Conservation (phyloP, 257 asterid genomes). For the Nicotiana tomentosiformis region DNA sequence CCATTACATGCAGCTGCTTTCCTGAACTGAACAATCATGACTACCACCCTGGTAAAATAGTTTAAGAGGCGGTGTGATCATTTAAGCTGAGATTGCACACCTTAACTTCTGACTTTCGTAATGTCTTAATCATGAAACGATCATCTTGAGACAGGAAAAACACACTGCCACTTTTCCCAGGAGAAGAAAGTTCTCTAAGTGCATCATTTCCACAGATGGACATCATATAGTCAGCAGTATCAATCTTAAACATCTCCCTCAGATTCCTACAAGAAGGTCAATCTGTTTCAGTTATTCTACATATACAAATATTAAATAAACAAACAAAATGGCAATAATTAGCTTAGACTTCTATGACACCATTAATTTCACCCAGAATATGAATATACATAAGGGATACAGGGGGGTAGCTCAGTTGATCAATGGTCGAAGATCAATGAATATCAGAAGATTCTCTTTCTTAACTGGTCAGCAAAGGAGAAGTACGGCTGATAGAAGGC, state of each 20-base stretch:
- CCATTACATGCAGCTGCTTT: background rate
- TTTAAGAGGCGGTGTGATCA: conserved; percentile 1
- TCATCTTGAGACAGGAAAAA: conserved; percentile 93
- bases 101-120: conserved; percentile 95
- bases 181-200: conserved; percentile 94
- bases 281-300: background rate
- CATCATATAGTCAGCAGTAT: conserved; percentile 96
- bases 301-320: background rate
- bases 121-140: conserved; percentile 94
- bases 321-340: background rate
- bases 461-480: background rate
- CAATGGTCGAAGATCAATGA: background rate
- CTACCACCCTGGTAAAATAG: background rate
- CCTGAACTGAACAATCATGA: background rate
- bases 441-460: background rate
- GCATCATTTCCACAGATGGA: conserved; percentile 96
- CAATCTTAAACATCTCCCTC: conserved; percentile 91
- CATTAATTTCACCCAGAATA: background rate
- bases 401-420: background rate
- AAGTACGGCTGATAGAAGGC: background rate
- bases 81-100: conserved; percentile 33
- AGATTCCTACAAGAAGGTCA: conserved; percentile 47
- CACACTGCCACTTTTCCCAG: conserved; percentile 98
- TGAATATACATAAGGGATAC: background rate
- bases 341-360: background rate